Evolutionary conservation across 345 rosid species (phyloP).

Genomic region (Psidium guajava): DNA sequence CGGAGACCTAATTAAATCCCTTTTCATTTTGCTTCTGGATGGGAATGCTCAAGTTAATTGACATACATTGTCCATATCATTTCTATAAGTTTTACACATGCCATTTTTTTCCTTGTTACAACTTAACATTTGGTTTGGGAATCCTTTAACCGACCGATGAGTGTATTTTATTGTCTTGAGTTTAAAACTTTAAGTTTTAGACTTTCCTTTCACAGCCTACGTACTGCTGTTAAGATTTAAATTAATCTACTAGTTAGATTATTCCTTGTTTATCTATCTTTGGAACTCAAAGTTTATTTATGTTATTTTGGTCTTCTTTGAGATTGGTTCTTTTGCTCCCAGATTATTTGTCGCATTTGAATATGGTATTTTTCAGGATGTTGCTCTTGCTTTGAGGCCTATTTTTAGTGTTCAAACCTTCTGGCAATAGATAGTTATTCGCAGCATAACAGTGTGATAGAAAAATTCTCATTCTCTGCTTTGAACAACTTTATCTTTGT

Average conservation of each 20-base stretch:
- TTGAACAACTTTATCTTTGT: background rate
- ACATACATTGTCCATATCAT: background rate
- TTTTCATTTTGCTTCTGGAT: background rate
- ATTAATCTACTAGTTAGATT: background rate
- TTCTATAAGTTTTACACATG: background rate
- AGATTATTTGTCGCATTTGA: background rate
- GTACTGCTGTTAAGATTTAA: background rate
- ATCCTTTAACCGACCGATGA: background rate
- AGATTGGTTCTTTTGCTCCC: background rate
- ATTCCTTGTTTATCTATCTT: background rate
- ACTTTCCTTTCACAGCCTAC: background rate
- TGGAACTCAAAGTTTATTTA: background rate
- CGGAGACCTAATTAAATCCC: background rate
- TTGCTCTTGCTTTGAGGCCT: background rate
- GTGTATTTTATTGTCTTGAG: background rate
- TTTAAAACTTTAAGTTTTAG: background rate
- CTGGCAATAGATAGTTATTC: background rate
- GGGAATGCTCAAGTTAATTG: background rate
- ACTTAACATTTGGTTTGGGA: background rate
- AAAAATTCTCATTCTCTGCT: background rate
- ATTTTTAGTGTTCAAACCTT: background rate
- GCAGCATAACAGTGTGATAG: background rate
- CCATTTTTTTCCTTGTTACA: background rate
- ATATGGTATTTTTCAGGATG: background rate
- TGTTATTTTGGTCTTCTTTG: background rate